Evolutionary conservation across 257 asterid species (phyloP).

Genomic region (Solanum appendiculatum): DNA sequence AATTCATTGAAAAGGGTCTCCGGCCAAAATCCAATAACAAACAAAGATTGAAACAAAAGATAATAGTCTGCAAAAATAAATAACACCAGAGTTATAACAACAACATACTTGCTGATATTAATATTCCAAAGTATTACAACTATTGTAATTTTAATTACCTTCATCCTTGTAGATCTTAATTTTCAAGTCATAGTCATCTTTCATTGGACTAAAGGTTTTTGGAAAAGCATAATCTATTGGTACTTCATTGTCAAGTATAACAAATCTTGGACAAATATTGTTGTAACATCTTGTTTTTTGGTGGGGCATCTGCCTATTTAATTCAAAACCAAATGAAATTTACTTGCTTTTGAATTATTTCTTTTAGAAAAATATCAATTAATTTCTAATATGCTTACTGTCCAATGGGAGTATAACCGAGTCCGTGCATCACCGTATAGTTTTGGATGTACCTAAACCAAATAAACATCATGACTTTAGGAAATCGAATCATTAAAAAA

Average conservation of each 20-base stretch:
- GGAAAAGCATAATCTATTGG: neutral
- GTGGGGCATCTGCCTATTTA: neutral
- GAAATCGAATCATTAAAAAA: neutral
- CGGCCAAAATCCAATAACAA: neutral
- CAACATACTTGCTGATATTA: no score
- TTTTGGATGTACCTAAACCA: neutral
- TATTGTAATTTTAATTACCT: neutral
- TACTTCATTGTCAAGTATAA: neutral
- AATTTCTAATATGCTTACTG: neutral
- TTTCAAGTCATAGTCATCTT: neutral
- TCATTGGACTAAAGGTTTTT: neutral
- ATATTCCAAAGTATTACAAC: no score
- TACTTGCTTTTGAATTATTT: neutral
- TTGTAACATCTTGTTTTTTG: neutral
- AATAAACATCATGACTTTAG: neutral
- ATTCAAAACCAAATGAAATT: neutral
- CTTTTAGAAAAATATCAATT: neutral
- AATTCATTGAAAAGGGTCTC: neutral
- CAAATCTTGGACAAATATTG: neutral
- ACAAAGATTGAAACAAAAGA: neutral
- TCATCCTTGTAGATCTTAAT: neutral
- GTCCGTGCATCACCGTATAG: neutral
- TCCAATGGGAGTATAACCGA: neutral
- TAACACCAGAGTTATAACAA: no score
- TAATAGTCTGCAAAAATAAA: neutral